phyloP scores from a whole-genome alignment of 176 grass and related monocot genomes.

The Stipa capillata region DNA sequence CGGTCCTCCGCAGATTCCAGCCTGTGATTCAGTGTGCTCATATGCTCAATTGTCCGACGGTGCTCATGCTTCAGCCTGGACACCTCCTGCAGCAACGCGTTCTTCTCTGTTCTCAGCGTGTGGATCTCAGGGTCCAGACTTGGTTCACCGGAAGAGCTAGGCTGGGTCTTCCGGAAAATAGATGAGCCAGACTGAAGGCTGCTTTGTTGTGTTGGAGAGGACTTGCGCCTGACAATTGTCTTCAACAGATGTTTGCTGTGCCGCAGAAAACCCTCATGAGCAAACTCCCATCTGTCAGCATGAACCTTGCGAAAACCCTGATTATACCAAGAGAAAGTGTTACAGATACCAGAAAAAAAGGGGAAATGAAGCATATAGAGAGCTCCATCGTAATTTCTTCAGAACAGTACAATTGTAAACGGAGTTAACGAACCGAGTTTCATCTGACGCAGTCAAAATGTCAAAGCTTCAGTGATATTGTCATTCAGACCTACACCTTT shows the following conservation, averaged over 20 bases:
- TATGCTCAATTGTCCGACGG: constrained; percentile 46
- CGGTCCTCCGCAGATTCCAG: constrained; percentile 60
- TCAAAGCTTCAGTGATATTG: neutral
- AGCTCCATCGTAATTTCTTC: neutral
- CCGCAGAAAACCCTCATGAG: constrained; percentile 70
- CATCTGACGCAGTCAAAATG: constrained; percentile 4
- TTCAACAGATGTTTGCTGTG: constrained; percentile 61
- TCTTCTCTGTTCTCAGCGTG: constrained; percentile 53
- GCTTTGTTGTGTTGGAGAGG: constrained; percentile 48
- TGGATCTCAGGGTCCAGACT: constrained; percentile 52
- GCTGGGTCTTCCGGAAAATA: constrained; percentile 11
- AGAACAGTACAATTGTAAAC: neutral
- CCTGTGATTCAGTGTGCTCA: constrained; percentile 62
- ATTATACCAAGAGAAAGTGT: neutral
- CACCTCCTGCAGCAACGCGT: constrained; percentile 51
- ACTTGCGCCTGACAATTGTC: constrained; percentile 75
- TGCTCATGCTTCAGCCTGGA: constrained; percentile 65
- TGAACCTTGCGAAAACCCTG: constrained; percentile 92
- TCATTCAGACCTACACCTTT: neutral
- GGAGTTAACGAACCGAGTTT: neutral
- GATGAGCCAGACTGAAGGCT: constrained; percentile 23
- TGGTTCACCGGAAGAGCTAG: constrained; percentile 34
- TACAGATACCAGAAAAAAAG: neutral
- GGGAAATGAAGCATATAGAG: neutral
- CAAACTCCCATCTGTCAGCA: constrained; percentile 95